A percentile compares a stretch with the other conserved stretches of the same genome.
These are phyloP conservation scores for Chlamydomonas reinhardtii DNA, from an alignment of 163 green algal species.

Conservation along the genomic window DNA sequence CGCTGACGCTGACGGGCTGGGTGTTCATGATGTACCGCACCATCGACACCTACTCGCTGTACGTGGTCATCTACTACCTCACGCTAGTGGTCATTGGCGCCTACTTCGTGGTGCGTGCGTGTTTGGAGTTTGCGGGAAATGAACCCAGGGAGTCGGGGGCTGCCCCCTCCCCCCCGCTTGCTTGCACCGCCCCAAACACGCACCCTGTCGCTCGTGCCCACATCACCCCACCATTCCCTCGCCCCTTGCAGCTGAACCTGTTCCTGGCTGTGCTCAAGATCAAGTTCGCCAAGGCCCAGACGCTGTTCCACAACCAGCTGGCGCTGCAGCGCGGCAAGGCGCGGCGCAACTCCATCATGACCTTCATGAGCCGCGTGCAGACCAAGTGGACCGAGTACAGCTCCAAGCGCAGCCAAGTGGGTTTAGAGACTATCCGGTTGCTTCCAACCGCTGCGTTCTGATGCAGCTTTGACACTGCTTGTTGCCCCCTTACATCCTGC, in stretches of 20 bases:
- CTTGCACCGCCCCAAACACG: no score
- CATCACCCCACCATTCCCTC: no score
- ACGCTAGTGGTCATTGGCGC: slow-evolving; percentile 76
- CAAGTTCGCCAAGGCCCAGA: slow-evolving; percentile 87
- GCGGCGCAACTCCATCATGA: slow-evolving; percentile 35
- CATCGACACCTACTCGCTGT: slow-evolving; percentile 68
- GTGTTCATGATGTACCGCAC: slow-evolving; percentile 71
- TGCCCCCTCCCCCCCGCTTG: no score
- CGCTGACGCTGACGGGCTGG: slow-evolving; percentile 75
- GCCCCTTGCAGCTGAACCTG: slow-evolving; percentile 79
- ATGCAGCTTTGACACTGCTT: no score
- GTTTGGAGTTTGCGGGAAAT: background rate
- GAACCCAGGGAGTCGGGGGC: no score
- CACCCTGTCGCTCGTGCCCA: no score
- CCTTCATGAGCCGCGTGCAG: slow-evolving; percentile 28
- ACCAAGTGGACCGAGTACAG: slow-evolving; percentile 47
- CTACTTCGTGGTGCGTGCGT: slow-evolving; percentile 82
- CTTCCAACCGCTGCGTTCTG: no score
- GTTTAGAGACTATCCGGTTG: no score
- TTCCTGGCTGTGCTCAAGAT: slow-evolving; percentile 89
- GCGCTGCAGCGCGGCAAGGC: slow-evolving; percentile 29
- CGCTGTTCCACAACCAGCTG: slow-evolving; percentile 64
- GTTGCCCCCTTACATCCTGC: no score
- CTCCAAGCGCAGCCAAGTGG: slow-evolving; percentile 9
- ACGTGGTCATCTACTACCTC: slow-evolving; percentile 76